Evolutionary conservation across 179 eudicot species (phyloP).

Genomic region (Beta macrorhiza): DNA sequence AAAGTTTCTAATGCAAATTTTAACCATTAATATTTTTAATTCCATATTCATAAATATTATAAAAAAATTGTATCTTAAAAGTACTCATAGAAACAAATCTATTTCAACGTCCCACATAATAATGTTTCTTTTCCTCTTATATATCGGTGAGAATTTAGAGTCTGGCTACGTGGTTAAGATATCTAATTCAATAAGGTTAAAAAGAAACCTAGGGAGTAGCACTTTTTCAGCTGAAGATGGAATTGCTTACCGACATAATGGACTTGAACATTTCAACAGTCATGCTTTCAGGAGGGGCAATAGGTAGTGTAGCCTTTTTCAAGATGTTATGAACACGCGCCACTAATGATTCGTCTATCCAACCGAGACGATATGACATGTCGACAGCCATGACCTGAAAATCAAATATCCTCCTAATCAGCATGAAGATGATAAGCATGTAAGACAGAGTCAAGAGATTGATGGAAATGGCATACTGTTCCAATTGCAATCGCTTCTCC

Average conservation of each 20-base stretch:
- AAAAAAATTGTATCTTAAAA: too few relatives aligned
- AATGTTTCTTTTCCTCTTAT: too few relatives aligned
- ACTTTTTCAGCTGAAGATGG: background rate
- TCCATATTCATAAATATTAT: too few relatives aligned
- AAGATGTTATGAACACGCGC: conserved; percentile 59
- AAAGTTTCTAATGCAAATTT: too few relatives aligned
- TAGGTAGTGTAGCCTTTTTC: conserved; percentile 73
- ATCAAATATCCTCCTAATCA: background rate
- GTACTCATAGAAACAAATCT: too few relatives aligned
- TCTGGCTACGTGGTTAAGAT: too few relatives aligned
- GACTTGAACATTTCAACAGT: conserved; percentile 93
- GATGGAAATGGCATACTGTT: conserved; percentile 48
- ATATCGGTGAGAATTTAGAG: too few relatives aligned
- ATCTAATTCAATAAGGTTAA: too few relatives aligned
- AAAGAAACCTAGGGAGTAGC: too few relatives aligned
- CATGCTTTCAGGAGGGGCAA: conserved; percentile 70
- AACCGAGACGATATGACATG: conserved; percentile 90
- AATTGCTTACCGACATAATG: conserved; percentile 82
- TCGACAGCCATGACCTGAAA: conserved; percentile 96
- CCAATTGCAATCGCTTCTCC: conserved; percentile 99
- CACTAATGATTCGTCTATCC: conserved; percentile 88
- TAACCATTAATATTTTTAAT: too few relatives aligned
- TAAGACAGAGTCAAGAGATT: background rate
- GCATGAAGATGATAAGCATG: conserved; percentile 11
- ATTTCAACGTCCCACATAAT: too few relatives aligned